These are phyloP conservation scores for Scalesia atractyloides DNA, from an alignment of 129 eudicot species.

Conservation along the genomic window DNA sequence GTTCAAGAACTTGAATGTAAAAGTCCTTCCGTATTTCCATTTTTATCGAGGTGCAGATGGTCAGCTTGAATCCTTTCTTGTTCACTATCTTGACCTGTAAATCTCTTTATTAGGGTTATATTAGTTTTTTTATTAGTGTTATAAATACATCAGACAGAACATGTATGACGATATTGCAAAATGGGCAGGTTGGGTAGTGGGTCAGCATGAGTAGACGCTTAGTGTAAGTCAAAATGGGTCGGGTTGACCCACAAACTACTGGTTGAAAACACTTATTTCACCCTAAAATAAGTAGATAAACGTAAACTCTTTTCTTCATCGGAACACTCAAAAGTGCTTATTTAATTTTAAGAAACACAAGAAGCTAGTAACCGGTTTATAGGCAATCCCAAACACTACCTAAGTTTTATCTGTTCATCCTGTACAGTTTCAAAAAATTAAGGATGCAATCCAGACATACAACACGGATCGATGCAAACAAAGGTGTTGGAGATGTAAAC, in stretches of 20 bases:
- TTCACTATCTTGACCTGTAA: conserved; percentile 41
- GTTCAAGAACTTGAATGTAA: conserved; percentile 94
- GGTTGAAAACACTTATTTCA: background rate
- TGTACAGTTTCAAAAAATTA: conserved; percentile 89
- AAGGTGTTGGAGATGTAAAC: conserved; percentile 68
- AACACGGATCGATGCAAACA: conserved; percentile 80
- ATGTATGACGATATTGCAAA: conserved; percentile 1
- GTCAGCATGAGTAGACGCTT: background rate
- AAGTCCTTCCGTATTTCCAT: conserved; percentile 94
- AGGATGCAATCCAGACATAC: conserved; percentile 80
- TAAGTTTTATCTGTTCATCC: background rate
- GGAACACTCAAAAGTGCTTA: background rate
- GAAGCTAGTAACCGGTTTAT: background rate
- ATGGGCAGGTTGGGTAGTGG: conserved; percentile 1
- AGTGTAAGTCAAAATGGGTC: background rate
- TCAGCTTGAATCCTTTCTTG: conserved; percentile 85
- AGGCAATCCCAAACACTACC: background rate
- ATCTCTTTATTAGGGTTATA: background rate
- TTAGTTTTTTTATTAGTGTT: background rate
- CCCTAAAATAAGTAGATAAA: background rate
- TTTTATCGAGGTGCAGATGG: conserved; percentile 93
- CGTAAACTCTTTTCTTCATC: background rate
- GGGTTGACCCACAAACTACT: background rate
- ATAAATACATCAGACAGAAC: background rate
- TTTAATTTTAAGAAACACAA: background rate